These are phyloP conservation scores for Acer campestre DNA, from an alignment of 345 rosid genomes.

Conservation along the genomic window DNA sequence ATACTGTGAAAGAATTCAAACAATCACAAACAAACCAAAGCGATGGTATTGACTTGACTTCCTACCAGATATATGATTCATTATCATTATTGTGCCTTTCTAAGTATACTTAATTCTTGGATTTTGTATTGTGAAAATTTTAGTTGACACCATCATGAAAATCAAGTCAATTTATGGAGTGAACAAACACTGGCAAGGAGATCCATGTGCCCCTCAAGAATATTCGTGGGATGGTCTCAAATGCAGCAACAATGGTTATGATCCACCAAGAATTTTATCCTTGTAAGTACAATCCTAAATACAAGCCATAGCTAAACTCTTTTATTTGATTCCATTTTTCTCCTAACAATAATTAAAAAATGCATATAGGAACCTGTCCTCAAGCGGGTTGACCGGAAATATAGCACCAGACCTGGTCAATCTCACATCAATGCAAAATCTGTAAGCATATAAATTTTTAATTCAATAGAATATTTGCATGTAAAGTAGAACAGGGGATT, in stretches of 20 bases:
- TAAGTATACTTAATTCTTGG: background rate
- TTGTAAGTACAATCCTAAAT: background rate
- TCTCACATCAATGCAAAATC: conserved; percentile 19
- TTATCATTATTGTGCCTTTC: background rate
- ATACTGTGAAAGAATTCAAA: background rate
- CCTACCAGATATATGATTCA: too few relatives aligned
- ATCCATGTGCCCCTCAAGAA: background rate
- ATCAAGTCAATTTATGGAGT: background rate
- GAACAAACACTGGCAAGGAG: background rate
- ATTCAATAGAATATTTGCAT: background rate
- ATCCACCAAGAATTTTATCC: background rate
- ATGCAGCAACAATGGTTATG: background rate
- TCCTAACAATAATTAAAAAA: background rate
- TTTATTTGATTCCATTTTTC: background rate
- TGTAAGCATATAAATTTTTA: conserved; percentile 22
- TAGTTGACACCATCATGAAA: background rate
- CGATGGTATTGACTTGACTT: background rate
- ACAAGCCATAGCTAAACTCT: background rate
- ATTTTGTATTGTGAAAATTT: background rate
- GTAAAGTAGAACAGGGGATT: too few relatives aligned
- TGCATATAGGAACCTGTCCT: conserved; percentile 25
- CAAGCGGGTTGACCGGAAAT: conserved; percentile 18
- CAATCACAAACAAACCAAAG: background rate
- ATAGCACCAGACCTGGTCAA: conserved; percentile 21
- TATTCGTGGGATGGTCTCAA: background rate